A percentile compares a stretch with the other conserved stretches of the same genome.
These are phyloP conservation scores for Pseudogymnoascus sp. DNA, from an alignment of 2,329 filamentous ascomycete species.

Conservation along the genomic window DNA sequence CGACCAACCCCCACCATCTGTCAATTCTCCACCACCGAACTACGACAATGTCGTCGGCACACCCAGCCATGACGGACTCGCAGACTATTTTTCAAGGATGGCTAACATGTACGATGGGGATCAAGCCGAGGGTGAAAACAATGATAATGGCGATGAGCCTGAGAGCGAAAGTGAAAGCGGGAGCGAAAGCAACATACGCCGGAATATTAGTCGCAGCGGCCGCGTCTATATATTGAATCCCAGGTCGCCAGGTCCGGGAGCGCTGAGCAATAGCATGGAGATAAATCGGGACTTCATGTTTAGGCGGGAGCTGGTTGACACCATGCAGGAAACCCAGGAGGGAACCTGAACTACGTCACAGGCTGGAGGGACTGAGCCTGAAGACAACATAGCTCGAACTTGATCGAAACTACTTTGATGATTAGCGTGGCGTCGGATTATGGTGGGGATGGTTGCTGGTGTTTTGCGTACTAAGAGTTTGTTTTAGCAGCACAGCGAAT, in stretches of 20 bases:
- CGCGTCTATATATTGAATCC: conserved; percentile 28
- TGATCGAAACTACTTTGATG: not conserved
- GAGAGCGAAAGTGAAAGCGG: conserved; percentile 13
- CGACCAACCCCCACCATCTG: conserved; percentile 57
- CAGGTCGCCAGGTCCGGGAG: conserved; percentile 25
- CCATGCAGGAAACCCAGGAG: not conserved
- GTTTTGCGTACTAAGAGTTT: not conserved
- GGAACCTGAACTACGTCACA: not conserved
- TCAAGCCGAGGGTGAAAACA: conserved; percentile 9
- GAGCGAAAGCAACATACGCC: not conserved
- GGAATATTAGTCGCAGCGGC: not conserved
- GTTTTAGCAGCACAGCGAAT: not conserved
- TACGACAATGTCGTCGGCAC: conserved; percentile 56
- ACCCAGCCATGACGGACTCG: conserved; percentile 44
- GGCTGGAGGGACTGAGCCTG: not conserved
- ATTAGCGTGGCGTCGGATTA: not conserved
- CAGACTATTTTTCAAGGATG: conserved; percentile 61
- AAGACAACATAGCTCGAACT: not conserved
- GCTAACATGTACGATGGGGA: conserved; percentile 32
- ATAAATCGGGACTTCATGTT: conserved; percentile 28
- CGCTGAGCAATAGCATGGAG: conserved; percentile 26
- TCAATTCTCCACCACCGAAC: conserved; percentile 60
- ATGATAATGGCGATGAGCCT: conserved; percentile 13
- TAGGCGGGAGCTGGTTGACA: not conserved
- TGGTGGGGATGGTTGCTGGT: not conserved